Base-by-base conservation (phyloP, 495 filamentous ascomycete genomes). In the Penicillium arizonense region DNA sequence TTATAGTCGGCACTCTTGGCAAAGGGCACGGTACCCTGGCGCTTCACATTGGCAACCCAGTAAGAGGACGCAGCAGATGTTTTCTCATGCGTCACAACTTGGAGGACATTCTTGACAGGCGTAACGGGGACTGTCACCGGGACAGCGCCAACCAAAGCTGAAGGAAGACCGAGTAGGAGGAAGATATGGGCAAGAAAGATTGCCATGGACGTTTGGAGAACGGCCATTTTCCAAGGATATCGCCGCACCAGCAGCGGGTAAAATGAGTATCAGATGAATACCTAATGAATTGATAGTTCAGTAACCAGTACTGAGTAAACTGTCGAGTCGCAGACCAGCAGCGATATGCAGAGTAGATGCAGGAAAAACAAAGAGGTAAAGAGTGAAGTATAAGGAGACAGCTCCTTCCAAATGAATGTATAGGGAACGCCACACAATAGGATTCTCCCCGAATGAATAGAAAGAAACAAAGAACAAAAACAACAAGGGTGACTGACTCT, bases 1-100 rank as follows among this genome's bases (percentile, higher is more conserved):
- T 90, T 79, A 67, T 90, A 94, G 42, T 61, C 53, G 16, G 72
- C 60, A 24, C 76, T 67, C 30, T 66, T 67, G 53, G 80, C 84
- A 63, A 86, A 94, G 8, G 85, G 81, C 24, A 85, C 80, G 0
- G 68, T 70, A 30, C 90, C 91, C 55, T 90, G 83, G 14, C 87
- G 87, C 40, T 84, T 65, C 61, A 96, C 87, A 54, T 72, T 76
- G 34, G 80, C 78, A 44, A 95, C 71, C 93, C 93, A 97, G 72
- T 87, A 95, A 50, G 54, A 53, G 14, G 76, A 77, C 1, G 57
- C 50, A 12, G 69, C 46, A 5, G 46, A 18, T 8, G 24, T 42
- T 24, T 52, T 57, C 33, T 64, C 41, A 13, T 36, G 33, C 1
- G 56, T 53, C 1, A 47, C 47, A 35, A 58, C 34, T 7, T 64